Evolutionary conservation across 2,329 filamentous ascomycete genomes (phyloP), one percentile per base, ranked within the genome.

Genomic region (Beauveria brongniartii): DNA sequence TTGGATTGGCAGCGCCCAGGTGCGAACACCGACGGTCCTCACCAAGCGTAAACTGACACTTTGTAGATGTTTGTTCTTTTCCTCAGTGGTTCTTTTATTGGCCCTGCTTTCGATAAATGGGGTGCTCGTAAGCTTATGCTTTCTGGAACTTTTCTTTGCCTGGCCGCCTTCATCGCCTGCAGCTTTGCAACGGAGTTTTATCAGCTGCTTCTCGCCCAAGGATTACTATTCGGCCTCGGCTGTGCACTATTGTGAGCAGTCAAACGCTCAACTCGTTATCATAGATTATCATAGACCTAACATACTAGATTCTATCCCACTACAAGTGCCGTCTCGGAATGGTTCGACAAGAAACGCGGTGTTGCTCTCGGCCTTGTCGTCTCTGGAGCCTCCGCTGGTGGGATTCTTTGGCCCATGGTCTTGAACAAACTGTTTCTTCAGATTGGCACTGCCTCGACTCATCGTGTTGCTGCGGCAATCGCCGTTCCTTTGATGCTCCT

Each of bases 171-270:
- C 62, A 71, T 77, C 61, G 67, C 70, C 63, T 65, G 69, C 6
- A 70, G 67, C 54, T 68, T 73, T 37, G 68, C 69, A 1, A 68
- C 56, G 5, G 61, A 67, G 2, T 78, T 73, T 62, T 75, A 68
- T 61, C 75, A 78, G 52, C 62, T 74, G 6, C 64, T 79, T 1
- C 61, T 77, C 2, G 64, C 72, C 0, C 76, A 79, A 58, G 76
- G 78, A 0, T 61, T 77, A 24, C 72, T 75, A 16, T 68, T 76
- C 30, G 78, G 78, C 2, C 59, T 77, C 16, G 75, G 75, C 14
- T 73, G 70, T 57, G 72, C 75, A 16, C 67, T 75, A 50, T 55
- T 75, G 62, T 76, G 69, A 61, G 67, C 61, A 53, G 14, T 24
- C 16, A n/a, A 10, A 6, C 5, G 16, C 37, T 10, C 16, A 10